Evolutionary conservation across 768 basidiomycete species (phyloP), one percentile per base, ranked within the genome.

Genomic region (Cyathus striatus): DNA sequence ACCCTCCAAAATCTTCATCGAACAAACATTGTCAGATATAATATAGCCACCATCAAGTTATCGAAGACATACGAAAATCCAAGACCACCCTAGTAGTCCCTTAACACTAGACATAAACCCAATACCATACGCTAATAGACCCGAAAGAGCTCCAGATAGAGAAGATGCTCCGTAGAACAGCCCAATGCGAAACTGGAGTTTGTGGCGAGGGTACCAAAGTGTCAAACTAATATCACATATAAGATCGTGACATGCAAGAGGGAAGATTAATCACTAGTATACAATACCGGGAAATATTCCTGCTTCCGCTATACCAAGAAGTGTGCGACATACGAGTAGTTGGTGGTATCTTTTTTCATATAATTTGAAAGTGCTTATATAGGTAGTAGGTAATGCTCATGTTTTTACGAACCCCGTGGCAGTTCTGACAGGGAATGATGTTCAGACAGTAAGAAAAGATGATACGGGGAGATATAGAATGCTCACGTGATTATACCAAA

Each of bases 251-350:
- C 9, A 30, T n/a, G 9, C 9, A 9, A 6, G 16, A 37, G 20
- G 5, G 6, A 36, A 23, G 23, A 10, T 12, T 22, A 57, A 73
- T 35, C 43, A 84, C 84, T 83, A 87, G 63, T 84, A 89, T 0
- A 76, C 73, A 7, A 86, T 80, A 20, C 84, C 84, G 9, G 86
- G 84, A 58, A 83, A 87, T 7, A 86, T 55, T 3, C 86, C 83
- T 4, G 82, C 79, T 60, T 88, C 86, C 0, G 81, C 73, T 2
- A 82, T 53, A 2, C 85, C 86, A 0, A 86, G 73, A 45, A 72
- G 75, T 5, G 79, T 59, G 7, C 82, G 73, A 7, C 66, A 68
- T 16, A 70, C 81, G 10, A 82, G 72, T 12, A 85, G 71, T 52
- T 83, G 75, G 6, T 72, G 72, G 52, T 80, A 85, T 20, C 83